phyloP scores from a whole-genome alignment of 495 filamentous ascomycete genomes.

The Penicillium robsamsonii region DNA sequence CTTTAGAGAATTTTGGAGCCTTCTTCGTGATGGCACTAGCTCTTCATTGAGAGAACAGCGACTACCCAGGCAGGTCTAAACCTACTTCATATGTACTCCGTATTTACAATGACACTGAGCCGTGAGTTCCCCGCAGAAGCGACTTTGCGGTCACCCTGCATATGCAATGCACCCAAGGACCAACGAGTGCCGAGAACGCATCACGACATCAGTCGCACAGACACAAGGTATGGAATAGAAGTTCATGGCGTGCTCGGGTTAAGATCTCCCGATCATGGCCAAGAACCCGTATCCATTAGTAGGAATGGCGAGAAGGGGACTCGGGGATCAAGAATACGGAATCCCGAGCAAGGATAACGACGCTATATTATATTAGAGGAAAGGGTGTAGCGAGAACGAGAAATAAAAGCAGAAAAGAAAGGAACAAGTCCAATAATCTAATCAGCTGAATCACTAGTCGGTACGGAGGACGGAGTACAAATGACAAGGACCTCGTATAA shows the following conservation, averaged over 20 bases:
- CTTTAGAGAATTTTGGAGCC: not conserved
- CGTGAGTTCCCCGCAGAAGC: not conserved
- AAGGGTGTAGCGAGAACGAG: constrained; percentile 5
- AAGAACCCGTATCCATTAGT: not conserved
- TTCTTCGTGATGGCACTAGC: not conserved
- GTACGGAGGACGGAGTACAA: not conserved
- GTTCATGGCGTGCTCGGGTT: constrained; percentile 5
- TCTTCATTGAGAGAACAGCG: not conserved
- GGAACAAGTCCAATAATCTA: not conserved
- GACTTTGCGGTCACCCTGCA: not conserved
- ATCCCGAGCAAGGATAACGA: not conserved
- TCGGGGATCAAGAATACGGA: not conserved
- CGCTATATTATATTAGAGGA: constrained; percentile 3
- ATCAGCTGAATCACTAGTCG: not conserved
- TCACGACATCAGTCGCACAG: not conserved
- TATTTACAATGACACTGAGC: not conserved
- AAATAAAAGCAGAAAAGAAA: not conserved
- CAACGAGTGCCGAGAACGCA: not conserved
- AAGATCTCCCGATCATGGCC: not conserved
- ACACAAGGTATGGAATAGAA: not conserved
- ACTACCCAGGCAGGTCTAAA: not conserved
- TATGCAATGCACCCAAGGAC: not conserved
- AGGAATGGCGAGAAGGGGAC: not conserved
- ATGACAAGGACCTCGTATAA: not conserved
- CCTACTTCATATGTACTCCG: not conserved